Evolutionary conservation across 1,284 basidiomycete species (phyloP).

Genomic region (Bondarzewia mesenterica): DNA sequence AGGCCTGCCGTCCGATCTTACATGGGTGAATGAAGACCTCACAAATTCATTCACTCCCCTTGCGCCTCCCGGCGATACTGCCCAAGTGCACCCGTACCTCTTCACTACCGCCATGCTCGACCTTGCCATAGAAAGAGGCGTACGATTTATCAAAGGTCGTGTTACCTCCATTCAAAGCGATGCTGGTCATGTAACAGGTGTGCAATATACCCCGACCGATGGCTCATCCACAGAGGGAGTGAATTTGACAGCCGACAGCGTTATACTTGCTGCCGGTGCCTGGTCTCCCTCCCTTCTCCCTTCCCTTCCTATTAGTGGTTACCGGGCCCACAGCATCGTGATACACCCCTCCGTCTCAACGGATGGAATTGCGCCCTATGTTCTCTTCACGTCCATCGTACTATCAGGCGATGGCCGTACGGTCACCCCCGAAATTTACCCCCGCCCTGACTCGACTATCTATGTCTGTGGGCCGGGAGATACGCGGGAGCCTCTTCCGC

Average conservation of each 20-base stretch:
- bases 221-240: constrained; percentile 16
- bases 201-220: constrained; percentile 38
- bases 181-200: constrained; percentile 39
- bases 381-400: constrained; percentile 8
- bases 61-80: constrained; percentile 54
- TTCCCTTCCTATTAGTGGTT: constrained; percentile 46
- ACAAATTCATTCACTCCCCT: constrained; percentile 55
- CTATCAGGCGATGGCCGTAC: neutral
- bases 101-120: constrained; percentile 76
- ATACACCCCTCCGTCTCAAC: constrained; percentile 28
- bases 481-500: constrained; percentile 41
- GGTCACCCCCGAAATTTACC: constrained; percentile 60
- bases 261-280: constrained; percentile 78
- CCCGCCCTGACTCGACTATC: constrained; percentile 58
- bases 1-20: constrained; percentile 50
- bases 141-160: constrained; percentile 33
- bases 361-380: constrained; percentile 12
- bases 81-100: constrained; percentile 75
- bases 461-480: constrained; percentile 68
- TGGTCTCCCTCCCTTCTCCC: constrained; percentile 67
- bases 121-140: constrained; percentile 51
- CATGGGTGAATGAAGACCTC: constrained; percentile 53
- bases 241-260: constrained; percentile 44
- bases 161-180: constrained; percentile 34
- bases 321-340: constrained; percentile 63